Percentiles rank a stretch among this genome's conserved stretches.
Evolutionary conservation across 2,329 filamentous ascomycete genomes (phyloP).

Genomic region (Penicillium sp.): DNA sequence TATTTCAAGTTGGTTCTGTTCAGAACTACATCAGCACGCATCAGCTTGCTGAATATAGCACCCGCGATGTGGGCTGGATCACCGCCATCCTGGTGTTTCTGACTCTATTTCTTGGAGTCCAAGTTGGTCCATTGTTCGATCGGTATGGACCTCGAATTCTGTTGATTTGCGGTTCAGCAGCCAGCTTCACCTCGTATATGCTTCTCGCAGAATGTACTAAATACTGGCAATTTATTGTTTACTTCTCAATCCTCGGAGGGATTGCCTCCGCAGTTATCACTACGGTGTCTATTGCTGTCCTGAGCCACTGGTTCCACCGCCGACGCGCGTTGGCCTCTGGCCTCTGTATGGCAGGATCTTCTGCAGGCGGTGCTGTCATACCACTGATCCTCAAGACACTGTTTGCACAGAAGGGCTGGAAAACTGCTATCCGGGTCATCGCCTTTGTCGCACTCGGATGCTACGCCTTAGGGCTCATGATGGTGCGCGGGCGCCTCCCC

Average conservation of each 20-base stretch:
- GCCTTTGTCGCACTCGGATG: slow-evolving; percentile 35
- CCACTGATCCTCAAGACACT: slow-evolving; percentile 31
- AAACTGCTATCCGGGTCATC: slow-evolving; percentile 33
- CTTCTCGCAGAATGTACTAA: slow-evolving; percentile 44
- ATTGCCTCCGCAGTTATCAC: slow-evolving; percentile 32
- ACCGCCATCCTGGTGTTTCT: slow-evolving; percentile 46
- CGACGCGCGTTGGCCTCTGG: slow-evolving; percentile 36
- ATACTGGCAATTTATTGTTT: slow-evolving; percentile 50
- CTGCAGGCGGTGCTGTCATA: slow-evolving; percentile 34
- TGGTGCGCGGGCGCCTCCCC: slow-evolving; percentile 34
- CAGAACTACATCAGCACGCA: slow-evolving; percentile 46
- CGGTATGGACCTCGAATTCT: slow-evolving; percentile 44
- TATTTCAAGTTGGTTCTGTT: slow-evolving; percentile 40
- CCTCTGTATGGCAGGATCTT: slow-evolving; percentile 38
- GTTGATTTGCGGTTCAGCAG: slow-evolving; percentile 33
- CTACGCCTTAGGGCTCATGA: slow-evolving; percentile 26
- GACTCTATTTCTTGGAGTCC: slow-evolving; percentile 43
- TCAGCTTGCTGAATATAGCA: slow-evolving; percentile 41
- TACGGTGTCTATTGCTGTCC: slow-evolving; percentile 34
- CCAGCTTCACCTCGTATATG: slow-evolving; percentile 41
- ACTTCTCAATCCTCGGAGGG: slow-evolving; percentile 33
- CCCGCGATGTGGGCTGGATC: slow-evolving; percentile 50
- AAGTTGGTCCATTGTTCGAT: slow-evolving; percentile 49
- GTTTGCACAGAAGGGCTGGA: slow-evolving; percentile 32
- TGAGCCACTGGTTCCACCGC: slow-evolving; percentile 40